Conservation (phyloP, 768 basidiomycete species). For the Trametes coccinea region DNA sequence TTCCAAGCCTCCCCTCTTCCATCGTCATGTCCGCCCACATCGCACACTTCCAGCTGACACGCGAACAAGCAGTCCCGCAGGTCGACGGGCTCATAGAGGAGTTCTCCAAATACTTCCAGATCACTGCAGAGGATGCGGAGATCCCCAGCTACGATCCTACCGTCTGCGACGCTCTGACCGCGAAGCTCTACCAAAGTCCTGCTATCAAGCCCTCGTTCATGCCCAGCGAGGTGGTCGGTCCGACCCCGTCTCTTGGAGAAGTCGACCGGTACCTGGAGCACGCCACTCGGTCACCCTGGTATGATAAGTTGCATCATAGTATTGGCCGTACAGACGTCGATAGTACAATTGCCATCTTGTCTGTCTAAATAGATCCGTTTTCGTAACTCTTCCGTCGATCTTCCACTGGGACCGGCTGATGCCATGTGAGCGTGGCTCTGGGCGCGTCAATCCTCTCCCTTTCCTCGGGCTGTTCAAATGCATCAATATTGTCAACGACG, state of each 20-base stretch:
- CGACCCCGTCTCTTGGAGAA: not conserved
- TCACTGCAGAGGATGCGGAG: not conserved
- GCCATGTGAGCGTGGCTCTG: too few relatives aligned
- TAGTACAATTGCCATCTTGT: too few relatives aligned
- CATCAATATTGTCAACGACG: too few relatives aligned
- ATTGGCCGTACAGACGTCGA: too few relatives aligned
- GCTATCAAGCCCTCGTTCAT: not conserved
- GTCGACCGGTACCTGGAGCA: not conserved
- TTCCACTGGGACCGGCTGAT: too few relatives aligned
- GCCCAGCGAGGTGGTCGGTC: not conserved
- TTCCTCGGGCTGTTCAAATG: too few relatives aligned
- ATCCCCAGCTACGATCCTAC: constrained; percentile 1
- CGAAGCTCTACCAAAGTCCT: not conserved
- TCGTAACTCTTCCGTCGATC: too few relatives aligned
- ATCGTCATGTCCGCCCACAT: not conserved
- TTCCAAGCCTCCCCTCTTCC: too few relatives aligned
- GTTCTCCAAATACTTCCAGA: not conserved
- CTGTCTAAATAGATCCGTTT: too few relatives aligned
- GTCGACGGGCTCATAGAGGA: not conserved
- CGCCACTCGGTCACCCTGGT: not conserved
- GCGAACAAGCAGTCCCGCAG: not conserved
- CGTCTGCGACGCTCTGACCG: not conserved
- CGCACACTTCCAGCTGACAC: not conserved
- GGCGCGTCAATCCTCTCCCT: too few relatives aligned
- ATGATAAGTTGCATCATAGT: too few relatives aligned